Percentiles rank a stretch among this genome's conserved stretches.
phyloP scores from a whole-genome alignment of 139 green algal species.

The Desmodesmus armatus region DNA sequence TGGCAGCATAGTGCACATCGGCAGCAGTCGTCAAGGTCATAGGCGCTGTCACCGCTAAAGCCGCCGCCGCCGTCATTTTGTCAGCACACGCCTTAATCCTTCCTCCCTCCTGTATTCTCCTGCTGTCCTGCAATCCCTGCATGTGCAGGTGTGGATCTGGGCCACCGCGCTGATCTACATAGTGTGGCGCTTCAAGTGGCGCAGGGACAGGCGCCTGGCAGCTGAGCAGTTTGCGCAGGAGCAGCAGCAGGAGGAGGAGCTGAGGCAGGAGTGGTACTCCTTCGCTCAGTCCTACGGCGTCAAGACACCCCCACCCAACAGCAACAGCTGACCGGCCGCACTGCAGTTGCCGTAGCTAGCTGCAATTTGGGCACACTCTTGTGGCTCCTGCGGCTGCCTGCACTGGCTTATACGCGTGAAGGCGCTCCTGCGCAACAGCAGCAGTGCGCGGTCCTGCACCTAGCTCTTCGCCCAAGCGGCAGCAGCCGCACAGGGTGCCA shows the following conservation, averaged over 20 bases:
- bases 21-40: too few species aligned
- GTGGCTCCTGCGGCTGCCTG: not conserved
- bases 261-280: slow-evolving; percentile 13
- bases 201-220: not conserved
- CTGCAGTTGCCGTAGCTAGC: not conserved
- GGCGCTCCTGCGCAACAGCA: too few species aligned
- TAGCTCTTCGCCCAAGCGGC: too few species aligned
- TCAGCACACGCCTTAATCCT: too few species aligned
- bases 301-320: not conserved
- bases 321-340: not conserved
- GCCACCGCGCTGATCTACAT: slow-evolving; percentile 38
- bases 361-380: not conserved
- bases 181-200: slow-evolving; percentile 43
- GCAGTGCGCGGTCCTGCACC: too few species aligned
- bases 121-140: too few species aligned
- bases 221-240: slow-evolving; percentile 31
- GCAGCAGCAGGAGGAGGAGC: slow-evolving; percentile 22
- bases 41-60: too few species aligned
- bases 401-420: not conserved
- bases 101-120: too few species aligned
- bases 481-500: too few species aligned
- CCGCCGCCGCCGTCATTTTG: too few species aligned
- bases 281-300: slow-evolving; percentile 35
- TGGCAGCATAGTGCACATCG: too few species aligned
- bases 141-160: slow-evolving; percentile 41